Evolutionary conservation across 495 filamentous ascomycete species (phyloP).

Genomic region (Penicillium daleae): DNA sequence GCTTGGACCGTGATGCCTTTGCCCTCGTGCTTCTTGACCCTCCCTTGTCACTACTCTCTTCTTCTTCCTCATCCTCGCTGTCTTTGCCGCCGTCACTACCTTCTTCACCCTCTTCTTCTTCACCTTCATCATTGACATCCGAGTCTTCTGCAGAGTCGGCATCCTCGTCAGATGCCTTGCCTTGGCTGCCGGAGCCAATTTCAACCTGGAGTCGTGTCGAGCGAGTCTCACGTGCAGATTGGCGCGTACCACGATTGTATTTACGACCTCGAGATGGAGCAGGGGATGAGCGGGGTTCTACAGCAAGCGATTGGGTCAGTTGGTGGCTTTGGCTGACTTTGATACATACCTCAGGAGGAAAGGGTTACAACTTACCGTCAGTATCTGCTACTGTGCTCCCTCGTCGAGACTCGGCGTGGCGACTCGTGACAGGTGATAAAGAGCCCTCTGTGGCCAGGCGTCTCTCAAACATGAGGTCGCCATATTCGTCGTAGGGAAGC

Average conservation of each 20-base stretch:
- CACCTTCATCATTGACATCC: conserved; percentile 44
- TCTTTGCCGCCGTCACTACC: conserved; percentile 26
- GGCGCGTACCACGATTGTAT: conserved; percentile 41
- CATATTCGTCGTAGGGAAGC: conserved; percentile 78
- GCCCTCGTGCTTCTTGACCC: conserved; percentile 48
- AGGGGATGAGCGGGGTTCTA: conserved; percentile 56
- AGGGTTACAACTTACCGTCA: conserved; percentile 46
- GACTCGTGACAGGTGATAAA: conserved; percentile 59
- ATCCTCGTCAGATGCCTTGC: conserved; percentile 44
- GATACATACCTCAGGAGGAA: not conserved
- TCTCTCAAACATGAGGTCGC: conserved; percentile 71
- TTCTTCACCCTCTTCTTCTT: conserved; percentile 35
- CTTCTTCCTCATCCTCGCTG: conserved; percentile 35
- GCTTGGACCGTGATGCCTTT: conserved; percentile 42
- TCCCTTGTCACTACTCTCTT: conserved; percentile 39
- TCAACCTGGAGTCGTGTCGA: conserved; percentile 48
- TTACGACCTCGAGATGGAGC: conserved; percentile 52
- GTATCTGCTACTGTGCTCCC: conserved; percentile 55
- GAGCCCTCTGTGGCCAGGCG: conserved; percentile 63
- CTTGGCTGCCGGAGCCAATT: conserved; percentile 33
- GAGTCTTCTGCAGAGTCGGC: conserved; percentile 46
- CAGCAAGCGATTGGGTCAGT: conserved; percentile 14
- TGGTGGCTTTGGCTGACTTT: not conserved
- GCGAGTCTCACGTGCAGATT: conserved; percentile 45
- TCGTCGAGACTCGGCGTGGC: conserved; percentile 45